Evolutionary conservation across 1,139 yeast species (phyloP).

Genomic region (Schizosaccharomyces versatilis): DNA sequence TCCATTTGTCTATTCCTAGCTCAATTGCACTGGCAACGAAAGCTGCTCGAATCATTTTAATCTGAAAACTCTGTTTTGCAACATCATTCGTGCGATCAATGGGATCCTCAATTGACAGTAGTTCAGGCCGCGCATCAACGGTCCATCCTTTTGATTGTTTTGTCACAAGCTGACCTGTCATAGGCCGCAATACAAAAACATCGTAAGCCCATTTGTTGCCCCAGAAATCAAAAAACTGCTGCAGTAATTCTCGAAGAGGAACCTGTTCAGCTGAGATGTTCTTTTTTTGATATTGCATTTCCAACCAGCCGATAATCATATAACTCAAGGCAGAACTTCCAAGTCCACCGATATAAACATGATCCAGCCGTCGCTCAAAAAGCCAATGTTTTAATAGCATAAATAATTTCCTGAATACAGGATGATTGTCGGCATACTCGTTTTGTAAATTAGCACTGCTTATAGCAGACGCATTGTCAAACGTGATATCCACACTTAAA

Average conservation of each 20-base stretch:
- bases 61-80: neutral
- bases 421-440: neutral
- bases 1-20: neutral
- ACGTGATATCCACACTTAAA: neutral
- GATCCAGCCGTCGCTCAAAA: neutral
- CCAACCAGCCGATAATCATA: neutral
- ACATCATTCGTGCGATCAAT: neutral
- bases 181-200: neutral
- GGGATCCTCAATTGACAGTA: neutral
- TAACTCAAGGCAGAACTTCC: neutral
- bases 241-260: neutral
- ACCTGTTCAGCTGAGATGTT: neutral
- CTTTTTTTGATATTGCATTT: slow-evolving; percentile 1
- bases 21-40: neutral
- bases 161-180: neutral
- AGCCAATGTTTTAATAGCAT: neutral
- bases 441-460: neutral
- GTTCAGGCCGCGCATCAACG: neutral
- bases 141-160: neutral
- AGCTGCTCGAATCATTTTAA: neutral
- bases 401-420: neutral
- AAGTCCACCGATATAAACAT: neutral
- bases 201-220: neutral
- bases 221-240: neutral
- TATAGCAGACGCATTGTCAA: neutral